These are phyloP conservation scores for Vaccinium macrocarpon DNA, from an alignment of 148 eudicot genomes.

Conservation along the genomic window DNA sequence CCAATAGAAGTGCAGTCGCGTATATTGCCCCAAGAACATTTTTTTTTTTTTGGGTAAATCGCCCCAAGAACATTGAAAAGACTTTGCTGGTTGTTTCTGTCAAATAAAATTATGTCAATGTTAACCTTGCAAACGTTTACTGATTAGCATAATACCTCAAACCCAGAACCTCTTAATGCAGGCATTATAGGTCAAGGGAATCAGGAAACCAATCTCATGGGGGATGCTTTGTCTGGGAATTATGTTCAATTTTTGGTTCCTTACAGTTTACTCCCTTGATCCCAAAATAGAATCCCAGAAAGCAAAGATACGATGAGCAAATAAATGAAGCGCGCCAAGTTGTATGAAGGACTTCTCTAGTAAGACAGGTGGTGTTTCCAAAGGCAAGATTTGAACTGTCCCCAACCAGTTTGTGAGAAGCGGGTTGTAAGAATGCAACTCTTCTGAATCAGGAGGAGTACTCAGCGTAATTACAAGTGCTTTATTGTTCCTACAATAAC, in stretches of 20 bases:
- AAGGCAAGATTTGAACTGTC: slow-evolving; percentile 45
- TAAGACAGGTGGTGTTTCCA: slow-evolving; percentile 8
- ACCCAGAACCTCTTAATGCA: background rate
- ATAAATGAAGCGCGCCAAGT: background rate
- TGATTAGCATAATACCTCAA: background rate
- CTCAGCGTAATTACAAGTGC: background rate
- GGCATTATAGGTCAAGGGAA: background rate
- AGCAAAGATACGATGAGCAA: background rate
- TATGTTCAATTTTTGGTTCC: background rate
- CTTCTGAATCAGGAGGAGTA: slow-evolving; percentile 26
- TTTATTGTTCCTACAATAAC: background rate
- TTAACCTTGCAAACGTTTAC: background rate
- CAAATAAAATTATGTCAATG: slow-evolving; percentile 2
- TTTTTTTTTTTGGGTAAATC: no score
- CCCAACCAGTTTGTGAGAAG: slow-evolving; percentile 69
- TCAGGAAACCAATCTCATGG: background rate
- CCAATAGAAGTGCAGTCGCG: background rate
- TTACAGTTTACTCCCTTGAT: slow-evolving; percentile 63
- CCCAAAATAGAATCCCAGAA: slow-evolving; percentile 51
- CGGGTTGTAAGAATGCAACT: slow-evolving; percentile 48
- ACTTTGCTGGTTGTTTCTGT: slow-evolving; percentile 52
- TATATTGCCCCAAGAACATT: background rate
- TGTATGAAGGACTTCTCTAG: background rate
- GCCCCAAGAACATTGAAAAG: background rate
- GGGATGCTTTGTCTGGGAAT: background rate